Evolutionary conservation across 2,329 filamentous ascomycete genomes (phyloP), one percentile per base, ranked within the genome.

Genomic region (Thielaviopsis punctulata): DNA sequence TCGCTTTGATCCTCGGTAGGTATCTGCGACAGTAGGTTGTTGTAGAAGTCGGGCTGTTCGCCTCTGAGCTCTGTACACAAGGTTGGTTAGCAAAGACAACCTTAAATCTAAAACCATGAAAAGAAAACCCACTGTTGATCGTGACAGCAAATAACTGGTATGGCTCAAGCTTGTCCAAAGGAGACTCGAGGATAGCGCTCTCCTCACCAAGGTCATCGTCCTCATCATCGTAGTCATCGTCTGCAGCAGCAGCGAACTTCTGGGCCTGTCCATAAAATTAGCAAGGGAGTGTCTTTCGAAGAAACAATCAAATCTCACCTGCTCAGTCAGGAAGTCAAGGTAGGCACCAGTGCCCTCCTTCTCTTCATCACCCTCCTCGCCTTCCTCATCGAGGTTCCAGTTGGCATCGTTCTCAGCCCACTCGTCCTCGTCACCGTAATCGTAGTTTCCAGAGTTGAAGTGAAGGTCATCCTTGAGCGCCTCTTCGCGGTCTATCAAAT

Each of bases 291-390:
- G 4, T 12, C 46, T 36, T 36, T 46, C 9, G 45, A 22, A 30
- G 4, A 13, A 22, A 12, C 4, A 30, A 39, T 15, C 6, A 22
- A 48, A 21, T 61, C 73, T 64, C 63, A 82, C 84, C 72, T 96
- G 90, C 64, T 93, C 85, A 60, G 90, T 93, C 24, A 98, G 69
- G 71, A 98, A 98, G 59, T 96, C 89, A 46, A 98, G 77, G 64
- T 98, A 98, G 5, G 90, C 87, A 22, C 85, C 84, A 64, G 86
- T 92, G 68, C 96, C 90, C 60, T 95, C 90, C 62, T 88, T 85
- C 60, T 80, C 75, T 56, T 95, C 83, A 2, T 65, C 66, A 51
- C 77, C 77, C 57, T 86, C 85, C 57, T 79, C 78, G 57, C 78
- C 75, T 54, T 84, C 82, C 36, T 83, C 77, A 58, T 87, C 85